Base-by-base conservation (phyloP, 2,329 filamentous ascomycete species). In the Cordyceps farinosa region DNA sequence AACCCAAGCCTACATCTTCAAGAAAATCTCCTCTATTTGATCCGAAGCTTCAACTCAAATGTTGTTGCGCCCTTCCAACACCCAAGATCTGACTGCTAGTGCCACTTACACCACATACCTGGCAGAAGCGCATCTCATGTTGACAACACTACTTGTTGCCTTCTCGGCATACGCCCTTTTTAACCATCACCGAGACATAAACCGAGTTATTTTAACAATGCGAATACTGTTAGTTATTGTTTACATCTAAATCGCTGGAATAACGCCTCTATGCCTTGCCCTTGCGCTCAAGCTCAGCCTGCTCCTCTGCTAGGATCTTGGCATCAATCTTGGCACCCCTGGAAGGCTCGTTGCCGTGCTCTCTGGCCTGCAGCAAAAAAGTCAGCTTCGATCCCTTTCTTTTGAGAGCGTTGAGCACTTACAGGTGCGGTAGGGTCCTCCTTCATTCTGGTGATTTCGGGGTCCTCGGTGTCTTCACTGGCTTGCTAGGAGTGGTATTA, bases 321-420 rank as follows among this genome's bases (percentile, higher is more conserved):
- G 87, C 82, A 73, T 90, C 88, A 65, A 90, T 82, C 80, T 87
- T 83, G 34, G 88, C 88, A 32, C 88, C 88, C 69, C 79, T 83
- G 47, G 84, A 87, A 4, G 88, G 88, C 77, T 90, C 80, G 74
- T 90, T 90, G 65, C 87, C 87, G 72, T 90, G 87, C 63, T 78
- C 69, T 66, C 76, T 81, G 54, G 87, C 87, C 82, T 79, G 40
- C 5, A 7, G 17, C 17, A 1, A 10, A 40, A n/a, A 13, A 48
- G 36, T 30, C 17, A 51, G 32, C 32, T 9, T 48, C 6, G 2
- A 48, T 27, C 13, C 6, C 3, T 30, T 10, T 29, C 15, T 11
- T 32, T 11, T 4, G 1, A 5, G 47, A 32, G 17, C 9, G 1
- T 42, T 13, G 29, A 13, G 5, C 4, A 5, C 80, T 64, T 76